These are phyloP conservation scores for Neopestalotiopsis sp. DNA, from an alignment of 2,329 filamentous ascomycete species.

Conservation along the genomic window DNA sequence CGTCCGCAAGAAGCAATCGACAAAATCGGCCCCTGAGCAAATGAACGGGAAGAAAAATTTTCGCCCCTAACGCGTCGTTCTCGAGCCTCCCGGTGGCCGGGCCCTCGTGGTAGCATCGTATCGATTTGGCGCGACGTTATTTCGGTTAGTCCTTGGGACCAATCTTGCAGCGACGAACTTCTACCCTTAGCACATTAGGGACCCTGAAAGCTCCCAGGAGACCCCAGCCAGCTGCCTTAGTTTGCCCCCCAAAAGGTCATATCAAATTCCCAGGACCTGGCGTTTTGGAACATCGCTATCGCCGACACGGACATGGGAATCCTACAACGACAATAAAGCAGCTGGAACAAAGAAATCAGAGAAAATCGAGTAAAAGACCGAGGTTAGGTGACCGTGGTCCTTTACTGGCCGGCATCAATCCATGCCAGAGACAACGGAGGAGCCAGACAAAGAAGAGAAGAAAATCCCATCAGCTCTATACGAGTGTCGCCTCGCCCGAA, in stretches of 20 bases:
- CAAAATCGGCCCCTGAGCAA: conserved; percentile 12
- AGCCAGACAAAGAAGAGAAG: not conserved
- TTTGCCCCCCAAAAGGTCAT: conserved; percentile 7
- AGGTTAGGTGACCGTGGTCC: conserved; percentile 13
- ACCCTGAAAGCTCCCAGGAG: conserved; percentile 12
- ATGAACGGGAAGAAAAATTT: conserved; percentile 15
- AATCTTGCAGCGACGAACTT: conserved; percentile 17
- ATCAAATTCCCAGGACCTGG: conserved; percentile 11
- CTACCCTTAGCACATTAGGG: not conserved
- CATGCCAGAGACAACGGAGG: not conserved
- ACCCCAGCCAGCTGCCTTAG: conserved; percentile 15
- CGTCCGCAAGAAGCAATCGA: conserved; percentile 10
- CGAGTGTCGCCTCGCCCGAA: not conserved
- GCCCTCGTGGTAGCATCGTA: conserved; percentile 18
- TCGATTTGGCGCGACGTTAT: conserved; percentile 22
- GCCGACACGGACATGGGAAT: conserved; percentile 17
- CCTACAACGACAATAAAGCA: conserved; percentile 12
- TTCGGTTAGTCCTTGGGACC: conserved; percentile 21
- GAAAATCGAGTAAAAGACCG: conserved; percentile 11
- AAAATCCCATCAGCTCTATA: not conserved
- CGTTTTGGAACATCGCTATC: conserved; percentile 19
- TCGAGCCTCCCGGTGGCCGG: not conserved
- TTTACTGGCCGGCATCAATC: not conserved
- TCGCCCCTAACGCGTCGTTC: conserved; percentile 7
- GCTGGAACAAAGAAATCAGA: not conserved